Evolutionary conservation across 2,329 filamentous ascomycete genomes (phyloP).

Genomic region (Zymoseptoria tritici): DNA sequence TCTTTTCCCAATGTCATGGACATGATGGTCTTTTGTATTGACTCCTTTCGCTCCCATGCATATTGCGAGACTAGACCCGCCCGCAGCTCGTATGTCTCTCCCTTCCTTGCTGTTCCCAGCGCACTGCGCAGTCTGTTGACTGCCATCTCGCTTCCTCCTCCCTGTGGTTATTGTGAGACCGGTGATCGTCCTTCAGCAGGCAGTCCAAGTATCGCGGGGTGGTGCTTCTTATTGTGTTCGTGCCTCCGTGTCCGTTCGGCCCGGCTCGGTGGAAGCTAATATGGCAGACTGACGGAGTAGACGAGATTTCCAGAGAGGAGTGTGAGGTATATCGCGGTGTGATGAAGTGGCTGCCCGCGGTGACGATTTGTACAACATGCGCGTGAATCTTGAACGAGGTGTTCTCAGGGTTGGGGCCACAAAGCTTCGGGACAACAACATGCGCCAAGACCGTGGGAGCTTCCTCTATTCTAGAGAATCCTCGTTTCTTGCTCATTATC

Average conservation of each 20-base stretch:
- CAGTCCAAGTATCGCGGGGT: not conserved
- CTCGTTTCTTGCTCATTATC: not conserved
- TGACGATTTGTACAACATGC: not conserved
- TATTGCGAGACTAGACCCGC: slow-evolving; percentile 95
- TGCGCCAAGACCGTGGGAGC: not conserved
- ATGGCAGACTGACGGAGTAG: not conserved
- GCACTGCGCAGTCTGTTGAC: slow-evolving; percentile 94
- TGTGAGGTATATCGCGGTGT: not conserved
- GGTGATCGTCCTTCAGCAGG: not conserved
- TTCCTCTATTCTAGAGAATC: not conserved
- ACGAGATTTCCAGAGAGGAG: not conserved
- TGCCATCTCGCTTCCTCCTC: slow-evolving; percentile 55
- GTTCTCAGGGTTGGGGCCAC: not conserved
- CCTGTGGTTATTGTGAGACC: slow-evolving; percentile 1
- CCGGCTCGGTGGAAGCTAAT: not conserved
- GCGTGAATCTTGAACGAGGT: not conserved
- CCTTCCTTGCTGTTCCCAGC: slow-evolving; percentile 87
- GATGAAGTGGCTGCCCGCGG: not conserved
- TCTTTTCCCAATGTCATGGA: slow-evolving; percentile 99
- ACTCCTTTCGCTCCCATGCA: slow-evolving; percentile 96
- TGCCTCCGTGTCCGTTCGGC: not conserved
- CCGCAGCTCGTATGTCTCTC: slow-evolving; percentile 95
- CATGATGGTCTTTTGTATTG: slow-evolving; percentile 99
- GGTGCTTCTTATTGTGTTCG: not conserved
- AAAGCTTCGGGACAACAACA: not conserved